Base-by-base conservation (phyloP, 1,284 basidiomycete genomes). In the Amylostereum areolatum region DNA sequence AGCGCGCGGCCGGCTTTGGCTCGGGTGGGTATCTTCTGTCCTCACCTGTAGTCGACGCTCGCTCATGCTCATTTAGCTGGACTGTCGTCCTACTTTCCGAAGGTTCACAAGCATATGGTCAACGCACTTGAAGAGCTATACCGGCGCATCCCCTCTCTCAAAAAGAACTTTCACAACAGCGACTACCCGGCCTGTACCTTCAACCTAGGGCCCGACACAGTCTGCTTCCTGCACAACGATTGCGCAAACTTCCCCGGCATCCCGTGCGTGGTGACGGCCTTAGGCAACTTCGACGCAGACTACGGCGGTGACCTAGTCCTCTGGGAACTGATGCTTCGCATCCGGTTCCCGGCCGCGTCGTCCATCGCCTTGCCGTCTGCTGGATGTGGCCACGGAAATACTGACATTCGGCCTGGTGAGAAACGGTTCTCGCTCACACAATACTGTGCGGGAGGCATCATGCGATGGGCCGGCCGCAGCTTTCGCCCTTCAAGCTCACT, bases 171-270 rank as follows among this genome's bases (percentile, higher is more conserved):
- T 34, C 7, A 10, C 31, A 33, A 33, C 30, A 46, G 43, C n/a
- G 40, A 28, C 27, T 51, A 46, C 29, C 49, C 49, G 28, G 29
- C 45, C 5, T 37, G 31, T 27, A 42, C 45, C 1, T 29, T 35
- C 3, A 51, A 51, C 39, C 37, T 46, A 37, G 49, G 49, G 28
- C 49, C 49, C 2, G 29, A 27, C 2, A 46, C 49, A 3, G 29
- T 27, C 5, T 51, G 49, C 45, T 25, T 3, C 35, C 18, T 29
- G 2, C 49, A 51, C 33, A 30, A 28, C 35, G 49, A 51, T 32
- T 34, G 5, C 3, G 28, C 5, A 3, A 47, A 51, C 39, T 45
- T 27, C 10, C 44, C 49, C 2, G 45, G 39, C 4, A 24, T 42
- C 7, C 35, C 44, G 4, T 51, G 49, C 37, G 44, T 39, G 5